phyloP scores from a whole-genome alignment of 345 rosid species.

The Euphorbia pulcherrima region DNA sequence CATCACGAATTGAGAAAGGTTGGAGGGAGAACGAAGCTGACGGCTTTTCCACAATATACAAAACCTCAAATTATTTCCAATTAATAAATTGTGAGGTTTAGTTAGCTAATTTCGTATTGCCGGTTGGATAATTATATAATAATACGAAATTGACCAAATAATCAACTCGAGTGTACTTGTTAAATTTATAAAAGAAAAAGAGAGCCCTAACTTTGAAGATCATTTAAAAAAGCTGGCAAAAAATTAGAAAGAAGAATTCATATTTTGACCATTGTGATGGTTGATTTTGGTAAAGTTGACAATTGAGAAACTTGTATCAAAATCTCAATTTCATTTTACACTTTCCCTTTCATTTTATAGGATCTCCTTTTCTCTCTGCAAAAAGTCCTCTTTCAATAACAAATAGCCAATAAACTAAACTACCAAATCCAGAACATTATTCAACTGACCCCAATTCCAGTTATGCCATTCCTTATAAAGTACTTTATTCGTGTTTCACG shows the following conservation, averaged over 20 bases:
- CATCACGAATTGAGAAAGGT: background rate
- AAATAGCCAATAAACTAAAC: background rate
- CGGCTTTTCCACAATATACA: constrained; percentile 19
- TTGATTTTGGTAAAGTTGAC: background rate
- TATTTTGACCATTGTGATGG: constrained; percentile 5
- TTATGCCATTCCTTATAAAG: too few species aligned
- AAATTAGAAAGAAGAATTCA: background rate
- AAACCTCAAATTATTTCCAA: background rate
- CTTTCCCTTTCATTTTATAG: background rate
- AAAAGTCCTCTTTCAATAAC: background rate
- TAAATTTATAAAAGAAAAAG: background rate
- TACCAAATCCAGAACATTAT: background rate
- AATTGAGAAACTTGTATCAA: background rate
- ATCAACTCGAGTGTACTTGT: background rate
- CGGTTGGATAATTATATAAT: background rate
- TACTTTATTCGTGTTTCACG: too few species aligned
- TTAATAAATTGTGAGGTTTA: background rate
- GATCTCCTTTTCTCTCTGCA: background rate
- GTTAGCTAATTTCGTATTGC: background rate
- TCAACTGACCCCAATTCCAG: background rate
- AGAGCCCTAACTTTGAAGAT: background rate
- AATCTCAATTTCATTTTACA: background rate
- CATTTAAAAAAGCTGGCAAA: background rate
- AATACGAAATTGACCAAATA: background rate
- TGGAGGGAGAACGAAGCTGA: constrained; percentile 33